phyloP scores from a whole-genome alignment of 768 basidiomycete species.

The Boletus rex-veris region DNA sequence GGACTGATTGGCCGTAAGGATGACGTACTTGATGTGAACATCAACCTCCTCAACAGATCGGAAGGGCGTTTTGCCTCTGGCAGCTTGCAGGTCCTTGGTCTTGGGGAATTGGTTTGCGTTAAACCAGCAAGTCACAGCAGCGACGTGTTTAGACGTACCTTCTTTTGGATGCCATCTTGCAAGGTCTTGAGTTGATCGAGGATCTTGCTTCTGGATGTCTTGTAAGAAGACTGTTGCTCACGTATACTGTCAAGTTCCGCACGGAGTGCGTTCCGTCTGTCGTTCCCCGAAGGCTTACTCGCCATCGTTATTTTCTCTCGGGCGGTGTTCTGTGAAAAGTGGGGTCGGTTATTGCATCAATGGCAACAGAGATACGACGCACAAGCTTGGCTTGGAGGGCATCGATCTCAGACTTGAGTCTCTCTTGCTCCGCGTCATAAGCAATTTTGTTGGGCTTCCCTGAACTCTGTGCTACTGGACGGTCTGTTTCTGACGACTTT shows the following conservation, averaged over 20 bases:
- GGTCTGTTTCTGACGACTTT: constrained; percentile 20
- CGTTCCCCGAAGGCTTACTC: constrained; percentile 61
- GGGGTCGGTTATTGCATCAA: not conserved
- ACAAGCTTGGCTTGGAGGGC: constrained; percentile 76
- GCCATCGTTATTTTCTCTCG: constrained; percentile 72
- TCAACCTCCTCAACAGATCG: constrained; percentile 87
- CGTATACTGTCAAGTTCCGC: constrained; percentile 80
- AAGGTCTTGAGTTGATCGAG: constrained; percentile 75
- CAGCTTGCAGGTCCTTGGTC: constrained; percentile 84
- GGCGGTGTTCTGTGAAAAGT: constrained; percentile 51
- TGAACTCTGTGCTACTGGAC: constrained; percentile 24
- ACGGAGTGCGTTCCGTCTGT: constrained; percentile 67
- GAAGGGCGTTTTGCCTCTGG: constrained; percentile 73
- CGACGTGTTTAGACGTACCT: constrained; percentile 43
- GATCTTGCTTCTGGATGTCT: constrained; percentile 64
- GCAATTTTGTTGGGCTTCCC: constrained; percentile 81
- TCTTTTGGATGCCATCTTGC: constrained; percentile 77
- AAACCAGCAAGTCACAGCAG: not conserved
- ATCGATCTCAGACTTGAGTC: constrained; percentile 81
- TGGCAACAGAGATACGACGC: constrained; percentile 33
- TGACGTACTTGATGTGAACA: constrained; percentile 72
- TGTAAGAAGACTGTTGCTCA: constrained; percentile 72
- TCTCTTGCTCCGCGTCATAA: constrained; percentile 85
- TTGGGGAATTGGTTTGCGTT: constrained; percentile 28
- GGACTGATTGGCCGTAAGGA: not conserved